Percentiles rank a stretch among this genome's conserved stretches.
These are phyloP conservation scores for Euryodendron excelsum DNA, from an alignment of 148 eudicot species.

Conservation along the genomic window DNA sequence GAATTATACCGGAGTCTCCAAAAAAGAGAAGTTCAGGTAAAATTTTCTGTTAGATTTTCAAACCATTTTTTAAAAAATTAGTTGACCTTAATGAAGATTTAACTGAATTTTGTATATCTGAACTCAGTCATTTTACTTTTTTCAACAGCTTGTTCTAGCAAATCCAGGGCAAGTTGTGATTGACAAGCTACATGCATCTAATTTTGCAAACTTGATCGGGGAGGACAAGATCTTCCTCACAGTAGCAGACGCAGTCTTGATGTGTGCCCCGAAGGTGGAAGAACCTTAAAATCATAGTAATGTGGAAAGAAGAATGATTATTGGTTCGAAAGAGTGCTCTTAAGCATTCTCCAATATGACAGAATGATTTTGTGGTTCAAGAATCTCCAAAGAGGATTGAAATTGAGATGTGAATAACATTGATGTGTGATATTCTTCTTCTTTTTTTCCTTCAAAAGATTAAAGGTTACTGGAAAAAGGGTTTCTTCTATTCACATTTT, in stretches of 20 bases:
- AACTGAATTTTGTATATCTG: too few species aligned
- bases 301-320: too few species aligned
- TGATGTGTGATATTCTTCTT: too few species aligned
- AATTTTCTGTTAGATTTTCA: too few species aligned
- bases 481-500: too few species aligned
- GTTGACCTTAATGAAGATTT: too few species aligned
- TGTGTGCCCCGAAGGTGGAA: conserved; percentile 31
- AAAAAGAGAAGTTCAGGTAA: conserved; percentile 58
- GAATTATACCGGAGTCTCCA: conserved; percentile 50
- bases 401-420: neutral
- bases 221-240: conserved; percentile 60
- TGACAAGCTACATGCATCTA: conserved; percentile 51
- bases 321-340: too few species aligned
- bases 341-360: neutral
- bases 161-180: conserved; percentile 58
- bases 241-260: conserved; percentile 55
- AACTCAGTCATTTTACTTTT: neutral
- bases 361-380: neutral
- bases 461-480: too few species aligned
- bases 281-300: conserved; percentile 26
- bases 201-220: conserved; percentile 38
- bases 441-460: too few species aligned
- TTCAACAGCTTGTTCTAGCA: conserved; percentile 51
- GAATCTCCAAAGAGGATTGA: neutral
- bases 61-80: too few species aligned